Conservation (phyloP, 2,329 filamentous ascomycete species). For the Aspergillus sclerotialis region DNA sequence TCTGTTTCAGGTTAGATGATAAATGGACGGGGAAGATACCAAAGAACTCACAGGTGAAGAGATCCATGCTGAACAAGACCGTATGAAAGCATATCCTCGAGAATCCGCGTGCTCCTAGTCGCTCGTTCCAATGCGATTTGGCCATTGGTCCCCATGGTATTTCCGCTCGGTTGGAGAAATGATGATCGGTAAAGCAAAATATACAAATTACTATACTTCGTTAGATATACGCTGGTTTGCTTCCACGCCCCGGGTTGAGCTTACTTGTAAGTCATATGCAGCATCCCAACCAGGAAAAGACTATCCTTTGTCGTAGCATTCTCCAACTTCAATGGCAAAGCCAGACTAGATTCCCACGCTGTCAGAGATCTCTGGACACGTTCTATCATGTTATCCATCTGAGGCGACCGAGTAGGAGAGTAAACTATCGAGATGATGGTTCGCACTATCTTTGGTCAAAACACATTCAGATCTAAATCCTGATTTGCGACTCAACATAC, state of each 20-base stretch:
- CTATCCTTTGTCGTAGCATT: constrained; percentile 21
- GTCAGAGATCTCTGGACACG: constrained; percentile 26
- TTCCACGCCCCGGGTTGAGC: constrained; percentile 1
- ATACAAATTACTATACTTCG: constrained; percentile 33
- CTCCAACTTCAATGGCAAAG: constrained; percentile 26
- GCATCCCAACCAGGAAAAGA: constrained; percentile 33
- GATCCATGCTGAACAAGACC: constrained; percentile 39
- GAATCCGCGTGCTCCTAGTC: constrained; percentile 39
- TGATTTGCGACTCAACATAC: too few relatives aligned
- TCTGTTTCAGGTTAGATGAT: constrained; percentile 12
- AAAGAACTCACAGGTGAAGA: constrained; percentile 34
- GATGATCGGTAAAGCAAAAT: constrained; percentile 40
- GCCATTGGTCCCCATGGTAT: constrained; percentile 24
- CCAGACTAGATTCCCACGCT: constrained; percentile 34
- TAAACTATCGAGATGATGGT: constrained; percentile 32
- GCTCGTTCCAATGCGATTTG: constrained; percentile 41
- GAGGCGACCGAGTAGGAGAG: constrained; percentile 16
- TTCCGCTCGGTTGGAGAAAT: constrained; percentile 31
- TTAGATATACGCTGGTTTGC: neutral
- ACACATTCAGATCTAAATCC: too few relatives aligned
- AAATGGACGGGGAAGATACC: neutral
- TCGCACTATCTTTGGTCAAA: constrained; percentile 2
- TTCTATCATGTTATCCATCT: constrained; percentile 15
- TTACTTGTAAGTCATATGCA: constrained; percentile 43
- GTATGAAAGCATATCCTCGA: constrained; percentile 42